Evolutionary conservation across 2,329 filamentous ascomycete species (phyloP), one percentile per base, ranked within the genome.

Genomic region (Calonectria henricotiae): DNA sequence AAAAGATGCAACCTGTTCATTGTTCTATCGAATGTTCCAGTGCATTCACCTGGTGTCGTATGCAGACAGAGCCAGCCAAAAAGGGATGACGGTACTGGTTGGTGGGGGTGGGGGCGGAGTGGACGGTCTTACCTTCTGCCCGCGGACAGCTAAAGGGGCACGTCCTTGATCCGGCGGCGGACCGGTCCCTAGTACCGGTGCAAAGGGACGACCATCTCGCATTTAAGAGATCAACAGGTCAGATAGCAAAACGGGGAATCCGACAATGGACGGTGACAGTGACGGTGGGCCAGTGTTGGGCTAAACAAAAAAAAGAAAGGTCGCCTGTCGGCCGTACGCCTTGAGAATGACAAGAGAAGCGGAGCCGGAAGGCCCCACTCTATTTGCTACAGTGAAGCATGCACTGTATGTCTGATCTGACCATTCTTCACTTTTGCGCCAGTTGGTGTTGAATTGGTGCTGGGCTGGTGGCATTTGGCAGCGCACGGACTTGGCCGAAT

Each of bases 291-390:
- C 74, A 75, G 74, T 77, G 66, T 77, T 75, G 76, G 76, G 68
- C 51, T 41, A 39, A 20, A 12, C 55, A 41, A n/a, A 41, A 20
- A 44, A 30, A 30, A 30, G 7, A 30, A 30, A 30, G 7, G 27
- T 62, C 55, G 65, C 37, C 37, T 68, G 69, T 55, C 46, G 67
- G 69, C 60, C 71, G n/a, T 35, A 65, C 76, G 76, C 76, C 76
- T 78, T 78, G 73, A 64, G 73, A 77, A 77, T 54, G 71, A 78
- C 76, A 55, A 55, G 72, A 77, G 74, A 74, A 77, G 76, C 73
- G 76, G 76, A 77, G 76, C 70, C 67, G 70, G 51, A 58, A 62
- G 47, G 47, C 69, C 69, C 66, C 70, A 60, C 62, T 37, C n/a
- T 30, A 61, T 27, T n/a, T 70, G 46, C 27, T 55, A 61, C 62